These are phyloP conservation scores for Cyberlindnera mrakii DNA, from an alignment of 805 yeast species.

Conservation along the genomic window DNA sequence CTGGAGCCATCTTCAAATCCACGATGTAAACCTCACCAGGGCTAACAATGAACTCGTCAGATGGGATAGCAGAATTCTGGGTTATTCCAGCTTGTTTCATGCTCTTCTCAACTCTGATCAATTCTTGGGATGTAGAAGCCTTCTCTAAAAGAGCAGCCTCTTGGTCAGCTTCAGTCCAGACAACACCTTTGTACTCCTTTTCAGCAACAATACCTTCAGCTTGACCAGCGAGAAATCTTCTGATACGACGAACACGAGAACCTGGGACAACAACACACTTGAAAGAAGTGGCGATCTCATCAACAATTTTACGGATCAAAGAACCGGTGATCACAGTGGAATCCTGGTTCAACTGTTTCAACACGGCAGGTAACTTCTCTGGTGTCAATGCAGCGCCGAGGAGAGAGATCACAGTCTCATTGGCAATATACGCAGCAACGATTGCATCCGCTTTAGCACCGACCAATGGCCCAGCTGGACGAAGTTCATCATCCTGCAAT, in stretches of 20 bases:
- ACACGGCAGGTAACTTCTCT: constrained; percentile 59
- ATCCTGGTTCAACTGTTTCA: constrained; percentile 27
- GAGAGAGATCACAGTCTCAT: constrained; percentile 75
- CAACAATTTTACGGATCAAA: constrained; percentile 68
- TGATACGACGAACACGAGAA: constrained; percentile 82
- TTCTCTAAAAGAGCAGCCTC: constrained; percentile 50
- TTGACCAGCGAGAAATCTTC: constrained; percentile 95
- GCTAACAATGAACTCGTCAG: constrained; percentile 63
- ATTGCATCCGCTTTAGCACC: constrained; percentile 87
- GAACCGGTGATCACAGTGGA: constrained; percentile 54
- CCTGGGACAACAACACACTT: constrained; percentile 88
- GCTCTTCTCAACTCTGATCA: constrained; percentile 33
- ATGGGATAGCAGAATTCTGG: constrained; percentile 59
- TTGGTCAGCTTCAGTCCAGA: constrained; percentile 79
- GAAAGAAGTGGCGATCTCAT: constrained; percentile 78
- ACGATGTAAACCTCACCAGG: constrained; percentile 85
- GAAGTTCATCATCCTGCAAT: constrained; percentile 26
- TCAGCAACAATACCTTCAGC: constrained; percentile 89
- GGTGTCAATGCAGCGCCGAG: constrained; percentile 71
- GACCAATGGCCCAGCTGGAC: constrained; percentile 71
- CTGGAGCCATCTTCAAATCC: constrained; percentile 77
- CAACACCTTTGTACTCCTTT: constrained; percentile 87
- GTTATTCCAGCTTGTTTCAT: constrained; percentile 29
- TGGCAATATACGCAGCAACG: constrained; percentile 84
- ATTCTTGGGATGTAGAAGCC: constrained; percentile 33